Evolutionary conservation across 2,329 filamentous ascomycete species (phyloP).

Genomic region (Cladophialophora carrionii): DNA sequence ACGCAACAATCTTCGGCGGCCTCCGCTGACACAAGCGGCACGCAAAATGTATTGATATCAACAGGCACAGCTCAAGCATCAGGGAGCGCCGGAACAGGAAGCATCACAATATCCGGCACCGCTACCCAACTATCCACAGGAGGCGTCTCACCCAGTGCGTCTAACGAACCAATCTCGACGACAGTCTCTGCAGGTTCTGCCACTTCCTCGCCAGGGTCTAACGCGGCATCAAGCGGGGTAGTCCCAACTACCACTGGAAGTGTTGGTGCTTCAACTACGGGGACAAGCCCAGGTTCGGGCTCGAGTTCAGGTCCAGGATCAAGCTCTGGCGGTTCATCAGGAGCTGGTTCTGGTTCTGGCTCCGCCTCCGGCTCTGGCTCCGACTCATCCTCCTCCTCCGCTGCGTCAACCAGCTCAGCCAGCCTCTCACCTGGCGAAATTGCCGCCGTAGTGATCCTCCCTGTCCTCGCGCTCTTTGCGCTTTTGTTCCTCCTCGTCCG

Average conservation of each 20-base stretch:
- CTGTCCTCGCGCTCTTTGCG: conserved; percentile 23
- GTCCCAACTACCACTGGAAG: conserved; percentile 22
- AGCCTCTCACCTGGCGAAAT: conserved; percentile 31
- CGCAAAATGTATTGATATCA: neutral
- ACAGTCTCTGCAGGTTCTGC: neutral
- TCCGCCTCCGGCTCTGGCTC: conserved; percentile 14
- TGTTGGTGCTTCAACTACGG: conserved; percentile 15
- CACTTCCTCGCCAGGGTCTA: conserved; percentile 6
- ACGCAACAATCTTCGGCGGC: neutral
- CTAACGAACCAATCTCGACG: neutral
- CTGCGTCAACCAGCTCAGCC: conserved; percentile 7
- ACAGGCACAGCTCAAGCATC: neutral
- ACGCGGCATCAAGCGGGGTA: conserved; percentile 1
- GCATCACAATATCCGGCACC: conserved; percentile 12
- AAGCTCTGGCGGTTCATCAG: conserved; percentile 9
- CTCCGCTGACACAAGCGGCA: neutral
- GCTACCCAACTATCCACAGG: conserved; percentile 11
- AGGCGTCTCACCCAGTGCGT: conserved; percentile 4
- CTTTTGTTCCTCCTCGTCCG: conserved; percentile 29
- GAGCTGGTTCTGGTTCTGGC: conserved; percentile 15
- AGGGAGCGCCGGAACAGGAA: neutral
- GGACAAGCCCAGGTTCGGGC: conserved; percentile 13
- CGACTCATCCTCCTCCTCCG: conserved; percentile 13
- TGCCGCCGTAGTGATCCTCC: conserved; percentile 29
- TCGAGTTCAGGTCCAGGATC: conserved; percentile 14